A percentile compares a stretch with the other conserved stretches of the same genome.
phyloP scores from a whole-genome alignment of 352 stramenopile genomes.

The Phytophthora fragariae region DNA sequence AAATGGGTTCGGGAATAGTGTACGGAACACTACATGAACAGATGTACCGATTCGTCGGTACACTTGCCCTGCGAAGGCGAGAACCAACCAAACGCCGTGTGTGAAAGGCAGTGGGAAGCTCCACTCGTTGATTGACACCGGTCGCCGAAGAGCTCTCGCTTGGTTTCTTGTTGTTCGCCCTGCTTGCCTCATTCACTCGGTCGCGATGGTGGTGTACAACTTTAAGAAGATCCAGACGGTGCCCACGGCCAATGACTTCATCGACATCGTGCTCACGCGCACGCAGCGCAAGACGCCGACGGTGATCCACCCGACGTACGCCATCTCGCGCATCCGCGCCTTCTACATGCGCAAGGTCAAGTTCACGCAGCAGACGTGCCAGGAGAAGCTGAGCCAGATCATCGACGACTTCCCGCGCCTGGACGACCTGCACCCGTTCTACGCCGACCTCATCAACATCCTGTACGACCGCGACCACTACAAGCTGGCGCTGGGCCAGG shows the following conservation, averaged over 20 bases:
- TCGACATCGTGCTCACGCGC: slow-evolving; percentile 99
- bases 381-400: slow-evolving; percentile 97
- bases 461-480: slow-evolving; percentile 99
- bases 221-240: slow-evolving; percentile 99
- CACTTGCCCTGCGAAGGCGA: slow-evolving; percentile 1
- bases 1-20: not conserved
- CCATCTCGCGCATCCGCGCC: slow-evolving; percentile 96
- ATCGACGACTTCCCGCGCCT: slow-evolving; percentile 99
- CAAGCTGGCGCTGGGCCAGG: slow-evolving; percentile 99
- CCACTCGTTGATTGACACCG: not conserved
- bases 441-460: slow-evolving; percentile 99
- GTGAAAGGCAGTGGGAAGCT: slow-evolving; percentile 24
- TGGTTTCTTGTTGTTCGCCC: not conserved
- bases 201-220: slow-evolving; percentile 98
- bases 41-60: not conserved
- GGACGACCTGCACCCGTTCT: slow-evolving; percentile 99
- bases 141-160: not conserved
- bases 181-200: not conserved
- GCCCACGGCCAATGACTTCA: slow-evolving; percentile 96
- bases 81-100: slow-evolving; percentile 43
- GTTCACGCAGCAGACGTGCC: slow-evolving; percentile 99
- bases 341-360: slow-evolving; percentile 99
- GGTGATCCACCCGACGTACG: slow-evolving; percentile 98
- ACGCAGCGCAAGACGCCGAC: slow-evolving; percentile 99
- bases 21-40: not conserved